Percentiles rank a stretch among this genome's conserved stretches.
phyloP scores from a whole-genome alignment of 495 filamentous ascomycete species.

The Penicillium psychrofluorescens region DNA sequence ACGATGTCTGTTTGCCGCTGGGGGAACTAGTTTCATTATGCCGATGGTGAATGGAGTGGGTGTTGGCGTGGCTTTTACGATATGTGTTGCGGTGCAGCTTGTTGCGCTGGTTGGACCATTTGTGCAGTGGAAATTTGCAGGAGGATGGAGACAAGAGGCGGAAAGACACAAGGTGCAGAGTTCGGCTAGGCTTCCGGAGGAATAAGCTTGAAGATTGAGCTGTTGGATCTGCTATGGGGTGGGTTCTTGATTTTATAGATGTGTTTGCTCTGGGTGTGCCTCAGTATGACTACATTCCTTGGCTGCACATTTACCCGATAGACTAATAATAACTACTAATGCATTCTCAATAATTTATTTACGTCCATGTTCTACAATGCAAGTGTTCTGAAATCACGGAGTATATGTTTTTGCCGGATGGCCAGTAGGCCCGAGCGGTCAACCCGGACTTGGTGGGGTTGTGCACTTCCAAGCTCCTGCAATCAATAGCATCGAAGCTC shows the following conservation, averaged over 20 bases:
- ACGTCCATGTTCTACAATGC: too few species aligned
- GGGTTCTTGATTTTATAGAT: too few species aligned
- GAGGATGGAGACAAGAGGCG: conserved; percentile 23
- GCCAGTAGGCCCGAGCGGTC: background rate
- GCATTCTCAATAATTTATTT: too few species aligned
- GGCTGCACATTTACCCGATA: too few species aligned
- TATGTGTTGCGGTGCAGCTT: conserved; percentile 31
- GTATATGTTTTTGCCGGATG: background rate
- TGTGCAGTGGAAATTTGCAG: conserved; percentile 35
- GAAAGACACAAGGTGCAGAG: background rate
- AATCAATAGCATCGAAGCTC: background rate
- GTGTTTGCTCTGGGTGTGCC: too few species aligned
- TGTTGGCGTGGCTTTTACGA: conserved; percentile 29
- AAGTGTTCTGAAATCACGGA: too few species aligned
- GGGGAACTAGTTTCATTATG: conserved; percentile 51
- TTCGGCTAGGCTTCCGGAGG: too few species aligned
- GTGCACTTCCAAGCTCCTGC: too few species aligned
- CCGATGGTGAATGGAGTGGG: conserved; percentile 58
- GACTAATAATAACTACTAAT: too few species aligned
- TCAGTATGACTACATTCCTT: too few species aligned
- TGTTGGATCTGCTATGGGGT: too few species aligned
- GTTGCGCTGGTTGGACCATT: conserved; percentile 27
- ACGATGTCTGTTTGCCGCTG: conserved; percentile 59
- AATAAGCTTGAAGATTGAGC: too few species aligned
- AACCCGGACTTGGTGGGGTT: background rate